phyloP scores from a whole-genome alignment of 75 land plant genomes.

The Picea glauca region DNA sequence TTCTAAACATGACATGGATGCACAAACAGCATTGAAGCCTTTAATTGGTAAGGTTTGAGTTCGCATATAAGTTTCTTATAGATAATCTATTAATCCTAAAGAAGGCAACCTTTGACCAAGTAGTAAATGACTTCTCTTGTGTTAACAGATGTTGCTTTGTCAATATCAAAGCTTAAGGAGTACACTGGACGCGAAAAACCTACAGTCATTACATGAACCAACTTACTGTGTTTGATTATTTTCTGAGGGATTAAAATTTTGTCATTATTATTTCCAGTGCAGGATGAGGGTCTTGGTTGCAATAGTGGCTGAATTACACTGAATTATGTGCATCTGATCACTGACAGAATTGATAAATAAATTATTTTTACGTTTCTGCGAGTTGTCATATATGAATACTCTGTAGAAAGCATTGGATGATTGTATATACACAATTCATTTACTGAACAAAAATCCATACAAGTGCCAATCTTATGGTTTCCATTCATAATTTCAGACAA shows the following conservation, averaged over 20 bases:
- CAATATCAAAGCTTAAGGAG: slow-evolving; percentile 70
- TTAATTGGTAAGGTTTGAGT: slow-evolving; percentile 51
- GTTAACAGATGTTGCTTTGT: slow-evolving; percentile 65
- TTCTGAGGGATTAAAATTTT: neutral
- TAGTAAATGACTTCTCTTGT: neutral
- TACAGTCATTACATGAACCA: slow-evolving; percentile 78
- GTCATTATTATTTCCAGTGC: too few species aligned
- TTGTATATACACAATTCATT: too few species aligned
- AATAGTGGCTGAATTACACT: too few species aligned
- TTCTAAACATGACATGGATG: slow-evolving; percentile 85
- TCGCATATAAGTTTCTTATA: neutral
- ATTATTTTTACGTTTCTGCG: too few species aligned
- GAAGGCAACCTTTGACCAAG: neutral
- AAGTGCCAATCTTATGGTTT: too few species aligned
- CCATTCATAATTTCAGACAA: too few species aligned
- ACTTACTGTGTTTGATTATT: neutral
- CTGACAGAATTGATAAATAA: too few species aligned
- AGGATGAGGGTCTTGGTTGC: too few species aligned
- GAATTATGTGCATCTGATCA: too few species aligned
- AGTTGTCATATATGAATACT: too few species aligned
- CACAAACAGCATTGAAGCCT: slow-evolving; percentile 75
- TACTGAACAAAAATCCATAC: too few species aligned
- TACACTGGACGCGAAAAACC: slow-evolving; percentile 97
- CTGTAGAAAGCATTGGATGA: too few species aligned
- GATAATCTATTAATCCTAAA: neutral